Evolutionary conservation across 768 basidiomycete species (phyloP), one percentile per base, ranked within the genome.

Genomic region (Baorangia bicolor): DNA sequence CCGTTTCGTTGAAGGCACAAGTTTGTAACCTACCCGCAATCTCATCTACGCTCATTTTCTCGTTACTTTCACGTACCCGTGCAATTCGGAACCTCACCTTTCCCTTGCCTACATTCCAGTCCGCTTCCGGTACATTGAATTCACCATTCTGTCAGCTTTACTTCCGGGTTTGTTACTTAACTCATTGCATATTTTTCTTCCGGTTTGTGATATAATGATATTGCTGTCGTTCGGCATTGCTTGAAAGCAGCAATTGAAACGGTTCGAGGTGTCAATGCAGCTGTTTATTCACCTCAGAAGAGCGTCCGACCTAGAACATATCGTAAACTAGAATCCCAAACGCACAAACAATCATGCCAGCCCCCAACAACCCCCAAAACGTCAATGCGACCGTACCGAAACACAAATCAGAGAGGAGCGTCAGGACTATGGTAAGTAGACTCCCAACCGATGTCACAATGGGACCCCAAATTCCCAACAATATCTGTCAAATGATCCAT

Each of bases 341-440:
- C 2, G 93, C 94, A 12, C 80, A 74, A 12, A 93, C 81, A 60
- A 98, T 96, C 63, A 86, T 80, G 20, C 82, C 81, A 48, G 88
- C 88, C 9, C 95, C 95, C 12, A 86, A 42, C 20, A 94, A 58
- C 52, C 91, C 90, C 80, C 87, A 88, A 3, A 81, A 25, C 0
- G 87, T 92, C 54, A 94, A 67, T 1, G 80, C 76, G 35, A 84
- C 79, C 49, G 79, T 78, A 21, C 91, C 85, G 57, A 94, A 87
- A 18, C 87, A 60, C 9, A 88, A 77, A 71, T 98, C 94, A 39
- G 88, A 84, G 16, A 92, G 64, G 44, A 94, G 82, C 14, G 94
- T 90, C 46, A 97, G 79, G 35, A 96, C 91, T 61, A 96, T 95
- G 6, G 94, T 94, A n/a, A 96, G 79, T n/a, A 98, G 80, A 70